phyloP scores from a whole-genome alignment of 148 eudicot species.

The Camellia granthamiana region DNA sequence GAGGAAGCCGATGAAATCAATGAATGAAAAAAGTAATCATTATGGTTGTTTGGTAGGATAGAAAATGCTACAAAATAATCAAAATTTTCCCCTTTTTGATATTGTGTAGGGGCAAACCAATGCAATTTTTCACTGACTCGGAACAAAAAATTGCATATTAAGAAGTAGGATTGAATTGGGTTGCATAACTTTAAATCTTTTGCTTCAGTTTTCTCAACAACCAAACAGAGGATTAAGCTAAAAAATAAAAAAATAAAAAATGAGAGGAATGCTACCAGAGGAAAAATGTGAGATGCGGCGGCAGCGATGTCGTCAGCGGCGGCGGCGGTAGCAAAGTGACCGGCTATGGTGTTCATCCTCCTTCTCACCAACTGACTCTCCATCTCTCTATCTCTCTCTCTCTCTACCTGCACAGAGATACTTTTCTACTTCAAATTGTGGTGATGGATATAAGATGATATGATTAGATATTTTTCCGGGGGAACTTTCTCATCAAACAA shows the following conservation, averaged over 20 bases:
- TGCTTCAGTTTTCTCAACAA: background rate
- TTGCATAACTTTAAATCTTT: background rate
- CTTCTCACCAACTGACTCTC: conserved; percentile 17
- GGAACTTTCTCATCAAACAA: no score
- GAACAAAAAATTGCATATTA: no score
- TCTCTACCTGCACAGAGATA: background rate
- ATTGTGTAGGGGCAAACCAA: no score
- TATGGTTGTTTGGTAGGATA: no score
- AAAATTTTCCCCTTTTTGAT: no score
- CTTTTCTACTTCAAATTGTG: background rate
- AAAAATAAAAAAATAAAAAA: no score
- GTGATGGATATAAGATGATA: background rate
- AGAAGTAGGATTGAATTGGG: no score
- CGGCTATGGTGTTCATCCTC: conserved; percentile 19
- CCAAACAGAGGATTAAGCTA: background rate
- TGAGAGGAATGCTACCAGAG: conserved; percentile 7
- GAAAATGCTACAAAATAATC: no score
- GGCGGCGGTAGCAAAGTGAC: conserved; percentile 12
- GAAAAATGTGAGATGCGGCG: conserved; percentile 16
- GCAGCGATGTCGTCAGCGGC: conserved; percentile 13
- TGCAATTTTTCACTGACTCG: no score
- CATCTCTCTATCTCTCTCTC: background rate
- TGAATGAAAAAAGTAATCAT: no score
- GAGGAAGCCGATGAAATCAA: no score
- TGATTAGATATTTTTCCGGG: no score